phyloP scores from a whole-genome alignment of 306 rosid genomes.

The Sindora glabra region DNA sequence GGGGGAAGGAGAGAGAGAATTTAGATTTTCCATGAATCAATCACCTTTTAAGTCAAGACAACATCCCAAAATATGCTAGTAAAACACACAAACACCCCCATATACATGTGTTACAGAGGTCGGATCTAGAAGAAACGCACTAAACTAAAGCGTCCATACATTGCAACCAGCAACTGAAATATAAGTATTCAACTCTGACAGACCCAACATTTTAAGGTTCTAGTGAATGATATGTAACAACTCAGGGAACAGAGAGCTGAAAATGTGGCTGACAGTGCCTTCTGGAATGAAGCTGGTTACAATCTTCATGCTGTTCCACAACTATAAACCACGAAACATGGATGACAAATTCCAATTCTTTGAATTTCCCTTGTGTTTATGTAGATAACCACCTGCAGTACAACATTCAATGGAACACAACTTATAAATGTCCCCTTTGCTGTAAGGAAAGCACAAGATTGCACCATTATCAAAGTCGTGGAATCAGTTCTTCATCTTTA shows the following conservation, averaged over 20 bases:
- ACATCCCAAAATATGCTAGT: no score
- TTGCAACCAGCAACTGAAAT: background rate
- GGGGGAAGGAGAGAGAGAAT: no score
- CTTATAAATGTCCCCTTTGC: background rate
- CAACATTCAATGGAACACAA: conserved; percentile 15
- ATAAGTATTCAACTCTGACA: background rate
- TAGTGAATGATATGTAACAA: no score
- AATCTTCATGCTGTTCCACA: conserved; percentile 4
- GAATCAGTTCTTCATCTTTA: no score
- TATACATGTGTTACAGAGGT: background rate
- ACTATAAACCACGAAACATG: conserved; percentile 11
- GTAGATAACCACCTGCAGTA: conserved; percentile 54
- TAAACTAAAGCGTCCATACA: no score
- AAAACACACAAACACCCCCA: no score
- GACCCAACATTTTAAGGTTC: no score
- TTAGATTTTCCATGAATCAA: no score
- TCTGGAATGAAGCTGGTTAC: no score
- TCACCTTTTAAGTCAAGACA: no score
- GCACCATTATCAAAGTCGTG: background rate
- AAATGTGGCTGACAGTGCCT: background rate
- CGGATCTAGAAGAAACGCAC: background rate
- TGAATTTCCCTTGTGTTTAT: conserved; percentile 32
- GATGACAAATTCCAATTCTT: conserved; percentile 39
- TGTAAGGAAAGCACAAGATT: background rate
- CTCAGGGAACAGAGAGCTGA: background rate